These are phyloP conservation scores for Prunus salicina DNA, from an alignment of 306 rosid species.

Conservation along the genomic window DNA sequence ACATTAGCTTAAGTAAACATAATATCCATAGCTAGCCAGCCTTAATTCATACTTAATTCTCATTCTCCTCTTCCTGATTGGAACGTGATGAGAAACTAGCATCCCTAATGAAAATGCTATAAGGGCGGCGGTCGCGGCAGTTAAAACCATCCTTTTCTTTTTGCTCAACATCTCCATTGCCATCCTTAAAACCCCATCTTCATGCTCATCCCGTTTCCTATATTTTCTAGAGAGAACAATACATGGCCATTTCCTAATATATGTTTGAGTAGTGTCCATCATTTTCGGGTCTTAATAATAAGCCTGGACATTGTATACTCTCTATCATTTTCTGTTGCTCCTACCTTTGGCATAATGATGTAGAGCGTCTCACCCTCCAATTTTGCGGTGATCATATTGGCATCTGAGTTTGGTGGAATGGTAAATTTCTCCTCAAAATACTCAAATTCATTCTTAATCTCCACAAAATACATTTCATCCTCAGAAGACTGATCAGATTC, in stretches of 20 bases:
- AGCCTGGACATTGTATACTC: neutral
- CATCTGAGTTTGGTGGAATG: conserved; percentile 42
- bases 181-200: conserved; percentile 26
- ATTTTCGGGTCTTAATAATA: neutral
- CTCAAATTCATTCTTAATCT: conserved; percentile 1
- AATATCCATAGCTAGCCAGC: no score
- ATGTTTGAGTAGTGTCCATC: conserved; percentile 1
- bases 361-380: conserved; percentile 54
- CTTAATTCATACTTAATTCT: neutral
- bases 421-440: conserved; percentile 41
- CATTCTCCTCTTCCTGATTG: conserved; percentile 10
- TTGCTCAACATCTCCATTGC: conserved; percentile 29
- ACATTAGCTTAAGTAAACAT: no score
- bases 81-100: conserved; percentile 29
- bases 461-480: no score
- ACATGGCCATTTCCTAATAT: conserved; percentile 8
- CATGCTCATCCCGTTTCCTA: conserved; percentile 39
- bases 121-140: conserved; percentile 26
- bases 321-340: neutral
- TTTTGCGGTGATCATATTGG: conserved; percentile 40
- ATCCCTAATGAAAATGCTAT: conserved; percentile 63
- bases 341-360: conserved; percentile 48
- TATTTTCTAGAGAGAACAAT: conserved; percentile 23
- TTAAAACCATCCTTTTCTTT: conserved; percentile 48
- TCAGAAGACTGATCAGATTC: no score